Base-by-base conservation (phyloP, 139 green algal species). In the Yamagishiella unicocca region DNA sequence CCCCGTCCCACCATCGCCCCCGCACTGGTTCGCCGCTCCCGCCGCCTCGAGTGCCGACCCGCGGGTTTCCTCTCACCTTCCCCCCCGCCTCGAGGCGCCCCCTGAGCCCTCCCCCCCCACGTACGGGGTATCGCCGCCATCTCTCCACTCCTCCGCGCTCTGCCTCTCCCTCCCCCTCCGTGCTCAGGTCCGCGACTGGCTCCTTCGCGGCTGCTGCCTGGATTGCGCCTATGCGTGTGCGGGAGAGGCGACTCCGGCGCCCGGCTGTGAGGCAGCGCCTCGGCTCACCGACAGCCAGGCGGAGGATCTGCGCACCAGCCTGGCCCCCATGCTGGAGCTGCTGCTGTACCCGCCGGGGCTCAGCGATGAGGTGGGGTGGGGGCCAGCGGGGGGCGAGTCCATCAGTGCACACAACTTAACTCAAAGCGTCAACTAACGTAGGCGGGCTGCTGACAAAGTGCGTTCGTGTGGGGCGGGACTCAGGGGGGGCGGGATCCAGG, bases 111-210 rank as follows among this genome's bases (percentile, higher is more conserved):
- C n/a, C n/a, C n/a, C n/a, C n/a, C n/a, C n/a, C n/a, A n/a, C n/a
- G n/a, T n/a, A n/a, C n/a, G n/a, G n/a, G n/a, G n/a, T n/a, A n/a
- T n/a, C n/a, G n/a, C n/a, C n/a, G n/a, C n/a, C n/a, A n/a, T n/a
- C n/a, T n/a, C 25, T 27, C 9, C 66, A 9, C 38, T 77, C 8
- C 21, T 77, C 31, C 38, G 38, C 27, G 4, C 68, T 8, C 38
- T 9, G 33, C 22, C 24, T 40, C 10, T 4, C 4, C 29, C n/a
- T 14, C 29, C n/a, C n/a, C n/a, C n/a, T n/a, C n/a, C n/a, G n/a
- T n/a, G n/a, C n/a, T 7, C 58, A 85, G 79, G 79, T 85, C 40
- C 79, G 79, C 6, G 79, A 85, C 79, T 85, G 79, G 79, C 61
- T 85, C n/a, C 79, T 45, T 0, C 61, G 61, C 42, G 79, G 79